A percentile compares a stretch with the other conserved stretches of the same genome.
Evolutionary conservation across 805 yeast species (phyloP).

Genomic region (Yarrowia sp.): DNA sequence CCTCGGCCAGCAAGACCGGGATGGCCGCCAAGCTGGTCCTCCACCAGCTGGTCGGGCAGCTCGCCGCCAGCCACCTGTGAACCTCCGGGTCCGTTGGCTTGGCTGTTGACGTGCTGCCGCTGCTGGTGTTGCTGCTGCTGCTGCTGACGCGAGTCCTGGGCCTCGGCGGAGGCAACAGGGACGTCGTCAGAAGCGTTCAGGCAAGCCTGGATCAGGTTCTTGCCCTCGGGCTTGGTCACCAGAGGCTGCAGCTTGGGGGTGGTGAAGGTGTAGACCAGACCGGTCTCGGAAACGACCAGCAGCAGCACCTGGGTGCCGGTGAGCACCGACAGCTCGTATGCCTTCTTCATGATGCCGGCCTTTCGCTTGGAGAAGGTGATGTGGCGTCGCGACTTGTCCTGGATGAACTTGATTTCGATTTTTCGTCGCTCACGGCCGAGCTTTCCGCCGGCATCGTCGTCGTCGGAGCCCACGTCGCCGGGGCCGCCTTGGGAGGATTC

Average conservation of each 20-base stretch:
- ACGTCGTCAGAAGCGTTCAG: constrained; percentile 92
- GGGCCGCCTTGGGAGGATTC: constrained; percentile 28
- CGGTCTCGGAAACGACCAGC: constrained; percentile 96
- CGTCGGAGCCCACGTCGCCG: constrained; percentile 40
- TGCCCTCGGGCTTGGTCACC: constrained; percentile 96
- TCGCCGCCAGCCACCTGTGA: constrained; percentile 15
- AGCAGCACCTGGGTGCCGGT: constrained; percentile 96
- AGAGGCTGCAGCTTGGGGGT: constrained; percentile 98
- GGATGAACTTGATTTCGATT: constrained; percentile 94
- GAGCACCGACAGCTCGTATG: constrained; percentile 93
- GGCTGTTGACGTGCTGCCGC: constrained; percentile 36
- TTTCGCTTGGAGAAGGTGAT: constrained; percentile 97
- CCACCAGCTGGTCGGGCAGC: constrained; percentile 31
- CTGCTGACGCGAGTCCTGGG: constrained; percentile 35
- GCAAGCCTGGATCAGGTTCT: constrained; percentile 94
- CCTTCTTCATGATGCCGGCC: constrained; percentile 99
- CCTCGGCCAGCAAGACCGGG: constrained; percentile 31
- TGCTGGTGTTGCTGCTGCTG: constrained; percentile 39
- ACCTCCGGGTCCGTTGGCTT: constrained; percentile 29
- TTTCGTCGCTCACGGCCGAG: constrained; percentile 68
- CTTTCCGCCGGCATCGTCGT: constrained; percentile 48
- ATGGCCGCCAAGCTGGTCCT: constrained; percentile 31
- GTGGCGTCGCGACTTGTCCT: constrained; percentile 96
- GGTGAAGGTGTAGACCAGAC: constrained; percentile 95
- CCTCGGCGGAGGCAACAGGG: constrained; percentile 39